Percentiles rank a stretch among this genome's conserved stretches.
phyloP scores from a whole-genome alignment of 768 basidiomycete species.

The Russula sp. region DNA sequence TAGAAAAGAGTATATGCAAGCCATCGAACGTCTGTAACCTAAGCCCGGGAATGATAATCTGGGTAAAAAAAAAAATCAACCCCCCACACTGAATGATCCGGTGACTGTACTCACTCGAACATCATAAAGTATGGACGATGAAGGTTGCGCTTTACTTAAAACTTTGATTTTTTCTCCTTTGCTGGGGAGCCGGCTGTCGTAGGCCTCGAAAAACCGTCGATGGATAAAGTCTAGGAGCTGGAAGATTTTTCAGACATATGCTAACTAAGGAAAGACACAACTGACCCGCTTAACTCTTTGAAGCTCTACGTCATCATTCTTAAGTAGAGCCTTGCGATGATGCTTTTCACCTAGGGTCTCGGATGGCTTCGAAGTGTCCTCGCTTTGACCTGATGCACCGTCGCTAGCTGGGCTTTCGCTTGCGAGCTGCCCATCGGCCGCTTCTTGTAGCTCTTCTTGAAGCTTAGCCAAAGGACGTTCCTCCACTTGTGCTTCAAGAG shows the following conservation, averaged over 20 bases:
- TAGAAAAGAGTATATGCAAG: slow-evolving; percentile 83
- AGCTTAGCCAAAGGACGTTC: slow-evolving; percentile 82
- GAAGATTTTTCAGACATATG: neutral
- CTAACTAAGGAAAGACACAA: neutral
- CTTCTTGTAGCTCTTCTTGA: slow-evolving; percentile 68
- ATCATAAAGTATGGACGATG: slow-evolving; percentile 41
- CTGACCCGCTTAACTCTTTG: slow-evolving; percentile 66
- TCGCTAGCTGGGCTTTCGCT: neutral
- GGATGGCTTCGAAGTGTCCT: slow-evolving; percentile 3
- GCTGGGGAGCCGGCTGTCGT: slow-evolving; percentile 38
- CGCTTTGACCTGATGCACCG: neutral
- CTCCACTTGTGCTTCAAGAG: slow-evolving; percentile 78
- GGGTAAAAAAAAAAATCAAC: slow-evolving; percentile 3
- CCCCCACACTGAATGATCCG: neutral
- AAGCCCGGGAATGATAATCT: slow-evolving; percentile 83
- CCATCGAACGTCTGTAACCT: slow-evolving; percentile 71
- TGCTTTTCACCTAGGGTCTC: slow-evolving; percentile 35
- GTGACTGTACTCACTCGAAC: slow-evolving; percentile 56
- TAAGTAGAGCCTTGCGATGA: slow-evolving; percentile 67
- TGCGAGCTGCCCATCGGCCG: slow-evolving; percentile 23
- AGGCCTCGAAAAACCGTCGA: slow-evolving; percentile 60
- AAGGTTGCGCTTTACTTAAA: slow-evolving; percentile 26
- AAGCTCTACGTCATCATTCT: slow-evolving; percentile 83
- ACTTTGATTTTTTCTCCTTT: slow-evolving; percentile 28
- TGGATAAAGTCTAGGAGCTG: slow-evolving; percentile 85